A percentile compares a stretch with the other conserved stretches of the same genome.
These are phyloP conservation scores for Hypoxylon sp. DNA, from an alignment of 2,329 filamentous ascomycete genomes.

Conservation along the genomic window DNA sequence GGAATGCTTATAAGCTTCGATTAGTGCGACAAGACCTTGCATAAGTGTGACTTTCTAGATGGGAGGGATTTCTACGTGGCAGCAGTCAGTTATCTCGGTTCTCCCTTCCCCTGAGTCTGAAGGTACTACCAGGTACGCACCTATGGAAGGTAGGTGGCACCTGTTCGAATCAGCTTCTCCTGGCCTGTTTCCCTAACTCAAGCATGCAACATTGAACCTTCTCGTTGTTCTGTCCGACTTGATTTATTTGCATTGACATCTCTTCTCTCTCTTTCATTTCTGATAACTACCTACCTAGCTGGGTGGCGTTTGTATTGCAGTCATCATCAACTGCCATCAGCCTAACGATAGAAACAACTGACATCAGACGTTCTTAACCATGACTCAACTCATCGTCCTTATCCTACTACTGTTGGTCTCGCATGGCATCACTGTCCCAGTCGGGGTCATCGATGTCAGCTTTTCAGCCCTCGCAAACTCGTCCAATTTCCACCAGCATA, in stretches of 20 bases:
- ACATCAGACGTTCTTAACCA: not conserved
- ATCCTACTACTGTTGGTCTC: constrained; percentile 12
- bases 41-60: not conserved
- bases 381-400: constrained; percentile 1
- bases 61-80: not conserved
- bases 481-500: not conserved
- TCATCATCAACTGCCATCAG: not conserved
- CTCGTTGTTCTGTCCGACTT: not conserved
- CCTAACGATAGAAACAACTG: not conserved
- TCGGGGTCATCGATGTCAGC: not conserved
- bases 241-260: not conserved
- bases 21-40: not conserved
- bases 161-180: not conserved
- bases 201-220: not conserved
- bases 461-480: constrained; percentile 1
- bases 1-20: not conserved
- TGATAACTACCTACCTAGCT: not conserved
- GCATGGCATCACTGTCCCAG: not conserved
- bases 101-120: not conserved
- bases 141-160: not conserved
- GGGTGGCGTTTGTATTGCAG: not conserved
- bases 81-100: not conserved
- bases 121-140: not conserved
- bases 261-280: not conserved
- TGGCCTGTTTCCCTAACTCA: not conserved